Conservation (phyloP, 2,329 filamentous ascomycete species). For the Colletotrichum higginsianum region DNA sequence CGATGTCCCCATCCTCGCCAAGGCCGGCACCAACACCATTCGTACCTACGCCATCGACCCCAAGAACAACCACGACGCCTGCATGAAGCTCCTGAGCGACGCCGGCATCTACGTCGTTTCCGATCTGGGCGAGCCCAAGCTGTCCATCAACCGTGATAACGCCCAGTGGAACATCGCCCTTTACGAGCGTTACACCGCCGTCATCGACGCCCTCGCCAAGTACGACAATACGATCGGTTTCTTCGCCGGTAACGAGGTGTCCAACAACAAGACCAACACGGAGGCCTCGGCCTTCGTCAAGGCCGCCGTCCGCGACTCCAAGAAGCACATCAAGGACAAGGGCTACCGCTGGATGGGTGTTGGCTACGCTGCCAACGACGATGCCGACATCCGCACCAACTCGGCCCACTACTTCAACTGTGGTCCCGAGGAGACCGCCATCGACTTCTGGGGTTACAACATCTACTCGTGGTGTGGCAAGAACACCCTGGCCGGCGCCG, state of each 20-base stretch:
- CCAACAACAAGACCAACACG: conserved; percentile 91
- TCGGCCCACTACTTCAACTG: conserved; percentile 97
- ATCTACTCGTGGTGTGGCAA: conserved; percentile 99
- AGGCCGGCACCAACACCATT: conserved; percentile 91
- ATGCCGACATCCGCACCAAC: conserved; percentile 83
- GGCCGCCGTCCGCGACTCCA: conserved; percentile 96
- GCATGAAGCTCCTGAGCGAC: conserved; percentile 86
- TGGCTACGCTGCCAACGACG: conserved; percentile 96
- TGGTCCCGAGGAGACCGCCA: conserved; percentile 74
- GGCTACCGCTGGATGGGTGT: conserved; percentile 86
- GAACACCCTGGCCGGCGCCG: conserved; percentile 82
- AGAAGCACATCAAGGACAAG: conserved; percentile 90
- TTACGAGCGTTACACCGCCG: conserved; percentile 84
- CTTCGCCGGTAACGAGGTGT: conserved; percentile 98
- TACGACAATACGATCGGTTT: conserved; percentile 97
- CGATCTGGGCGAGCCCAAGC: conserved; percentile 85
- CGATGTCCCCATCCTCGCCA: conserved; percentile 84
- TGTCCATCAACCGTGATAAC: conserved; percentile 87
- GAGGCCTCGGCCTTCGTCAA: conserved; percentile 94
- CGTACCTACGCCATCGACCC: conserved; percentile 96
- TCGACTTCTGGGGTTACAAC: conserved; percentile 99
- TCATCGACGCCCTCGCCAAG: conserved; percentile 84
- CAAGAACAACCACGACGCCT: conserved; percentile 80
- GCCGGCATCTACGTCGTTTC: conserved; percentile 96
- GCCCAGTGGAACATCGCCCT: conserved; percentile 85